These are phyloP conservation scores for Lachancea quebecensis DNA, from an alignment of 805 yeast genomes.

Conservation along the genomic window DNA sequence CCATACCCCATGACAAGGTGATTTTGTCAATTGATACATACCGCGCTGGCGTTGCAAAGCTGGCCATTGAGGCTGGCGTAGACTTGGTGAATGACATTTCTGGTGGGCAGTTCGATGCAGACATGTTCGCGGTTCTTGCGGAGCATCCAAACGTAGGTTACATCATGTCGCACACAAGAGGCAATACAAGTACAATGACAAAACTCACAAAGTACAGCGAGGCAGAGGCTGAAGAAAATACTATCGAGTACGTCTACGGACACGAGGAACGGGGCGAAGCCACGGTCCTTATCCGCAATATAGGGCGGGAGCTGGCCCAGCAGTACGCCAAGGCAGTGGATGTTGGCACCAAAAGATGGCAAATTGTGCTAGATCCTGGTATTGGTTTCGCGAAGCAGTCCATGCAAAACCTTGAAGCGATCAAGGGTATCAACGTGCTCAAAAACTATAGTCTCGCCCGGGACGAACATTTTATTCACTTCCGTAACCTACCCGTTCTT, in stretches of 20 bases:
- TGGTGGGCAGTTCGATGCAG: slow-evolving; percentile 64
- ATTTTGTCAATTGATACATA: slow-evolving; percentile 85
- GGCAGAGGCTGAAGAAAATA: slow-evolving; percentile 25
- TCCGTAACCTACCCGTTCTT: slow-evolving; percentile 50
- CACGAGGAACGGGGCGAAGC: slow-evolving; percentile 15
- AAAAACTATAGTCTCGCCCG: slow-evolving; percentile 40
- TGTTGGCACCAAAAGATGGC: slow-evolving; percentile 79
- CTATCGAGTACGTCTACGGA: slow-evolving; percentile 15
- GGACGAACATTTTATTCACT: slow-evolving; percentile 24
- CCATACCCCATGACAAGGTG: slow-evolving; percentile 34
- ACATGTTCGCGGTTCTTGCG: slow-evolving; percentile 65
- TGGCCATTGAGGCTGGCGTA: slow-evolving; percentile 68
- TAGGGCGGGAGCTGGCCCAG: slow-evolving; percentile 57
- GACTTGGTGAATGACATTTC: slow-evolving; percentile 89
- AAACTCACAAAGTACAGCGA: slow-evolving; percentile 46
- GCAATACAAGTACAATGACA: slow-evolving; percentile 70
- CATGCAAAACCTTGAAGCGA: slow-evolving; percentile 60
- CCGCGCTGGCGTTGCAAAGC: slow-evolving; percentile 65
- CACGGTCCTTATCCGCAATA: slow-evolving; percentile 43
- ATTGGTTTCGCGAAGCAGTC: slow-evolving; percentile 87
- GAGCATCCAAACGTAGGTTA: slow-evolving; percentile 61
- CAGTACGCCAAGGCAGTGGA: slow-evolving; percentile 50
- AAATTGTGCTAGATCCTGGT: slow-evolving; percentile 88
- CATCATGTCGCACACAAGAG: slow-evolving; percentile 78
- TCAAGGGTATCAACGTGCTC: slow-evolving; percentile 42